These are phyloP conservation scores for Phanerochaete carnosa DNA, from an alignment of 768 basidiomycete species.

Conservation along the genomic window DNA sequence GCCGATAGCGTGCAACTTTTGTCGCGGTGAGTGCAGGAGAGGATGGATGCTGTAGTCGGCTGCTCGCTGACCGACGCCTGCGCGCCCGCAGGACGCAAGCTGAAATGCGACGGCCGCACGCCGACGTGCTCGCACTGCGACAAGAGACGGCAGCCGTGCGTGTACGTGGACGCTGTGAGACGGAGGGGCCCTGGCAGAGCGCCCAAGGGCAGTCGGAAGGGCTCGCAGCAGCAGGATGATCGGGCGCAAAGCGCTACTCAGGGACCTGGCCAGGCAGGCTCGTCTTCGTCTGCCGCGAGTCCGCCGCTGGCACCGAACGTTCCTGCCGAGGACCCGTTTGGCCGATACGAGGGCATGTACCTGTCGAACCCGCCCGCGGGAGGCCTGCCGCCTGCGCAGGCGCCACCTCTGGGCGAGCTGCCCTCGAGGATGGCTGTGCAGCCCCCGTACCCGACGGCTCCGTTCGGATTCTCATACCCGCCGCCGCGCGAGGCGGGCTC, in stretches of 20 bases:
- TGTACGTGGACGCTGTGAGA: slow-evolving; percentile 47
- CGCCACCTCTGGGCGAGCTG: background rate
- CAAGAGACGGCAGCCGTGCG: slow-evolving; percentile 48
- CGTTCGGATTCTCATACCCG: background rate
- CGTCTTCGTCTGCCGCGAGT: background rate
- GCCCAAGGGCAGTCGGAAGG: slow-evolving; percentile 43
- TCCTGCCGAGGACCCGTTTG: background rate
- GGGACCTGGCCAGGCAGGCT: background rate
- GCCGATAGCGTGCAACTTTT: slow-evolving; percentile 72
- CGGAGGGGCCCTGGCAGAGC: slow-evolving; percentile 78
- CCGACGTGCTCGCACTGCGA: slow-evolving; percentile 65
- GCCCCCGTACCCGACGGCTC: background rate
- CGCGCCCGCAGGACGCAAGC: slow-evolving; percentile 35
- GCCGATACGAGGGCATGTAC: background rate
- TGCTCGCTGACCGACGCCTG: background rate
- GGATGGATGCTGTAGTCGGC: background rate
- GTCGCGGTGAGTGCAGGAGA: slow-evolving; percentile 51
- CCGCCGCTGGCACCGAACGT: background rate
- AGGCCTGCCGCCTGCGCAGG: too few relatives aligned
- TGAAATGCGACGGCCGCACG: slow-evolving; percentile 65
- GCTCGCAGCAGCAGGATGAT: background rate
- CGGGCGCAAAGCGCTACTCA: background rate
- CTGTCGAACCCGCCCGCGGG: background rate
- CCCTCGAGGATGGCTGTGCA: background rate
- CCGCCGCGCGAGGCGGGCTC: background rate